Base-by-base conservation (phyloP, 1,139 yeast genomes). In the Scheffersomyces titani region DNA sequence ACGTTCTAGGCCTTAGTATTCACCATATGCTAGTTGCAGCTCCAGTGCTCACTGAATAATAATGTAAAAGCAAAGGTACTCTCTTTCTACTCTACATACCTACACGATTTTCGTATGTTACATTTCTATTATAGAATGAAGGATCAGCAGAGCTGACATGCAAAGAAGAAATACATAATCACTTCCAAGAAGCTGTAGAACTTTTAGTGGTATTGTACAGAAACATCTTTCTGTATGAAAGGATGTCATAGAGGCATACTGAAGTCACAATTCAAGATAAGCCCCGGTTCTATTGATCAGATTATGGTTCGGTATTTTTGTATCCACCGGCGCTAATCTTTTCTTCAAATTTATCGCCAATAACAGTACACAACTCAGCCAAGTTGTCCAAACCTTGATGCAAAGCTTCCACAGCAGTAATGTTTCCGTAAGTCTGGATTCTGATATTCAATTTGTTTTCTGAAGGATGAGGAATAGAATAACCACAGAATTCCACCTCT, bases 391-490 rank as follows among this genome's bases (percentile, higher is more conserved):
- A 82, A 22, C 98, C 99, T 72, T 92, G 91, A 67, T 92, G 94
- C 52, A 94, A 82, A 2, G 98, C 99, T 71, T 93, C 97, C 50
- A 90, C 86, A 4, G 99, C 98, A 11, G 98, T 89, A 62, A 87
- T 84, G 58, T 84, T 81, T 52, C 96, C 98, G 69, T 92, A 93
- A 1, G 99, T 96, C 75, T 94, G 99, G 62, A 94, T 92, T 75
- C 99, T 86, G 57, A 94, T 72, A 76, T 96, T 92, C 75, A 94
- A 78, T 66, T 90, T 89, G 59, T 92, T 84, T 74, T 96, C 99
- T 45, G 97, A 91, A 36, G 99, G 99, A 75, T 94, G 99, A n/a
- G 99, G 99, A 61, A 94, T 96, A 52, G 98, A 91, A 76, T 94
- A 94, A 57, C 99, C 99, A 70, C 98, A 94, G 73, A 96, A 94